Percentiles rank a stretch among this genome's conserved stretches.
These are phyloP conservation scores for Bryum argenteum DNA, from an alignment of 225 moss, liverwort and hornwort species.

Conservation along the genomic window DNA sequence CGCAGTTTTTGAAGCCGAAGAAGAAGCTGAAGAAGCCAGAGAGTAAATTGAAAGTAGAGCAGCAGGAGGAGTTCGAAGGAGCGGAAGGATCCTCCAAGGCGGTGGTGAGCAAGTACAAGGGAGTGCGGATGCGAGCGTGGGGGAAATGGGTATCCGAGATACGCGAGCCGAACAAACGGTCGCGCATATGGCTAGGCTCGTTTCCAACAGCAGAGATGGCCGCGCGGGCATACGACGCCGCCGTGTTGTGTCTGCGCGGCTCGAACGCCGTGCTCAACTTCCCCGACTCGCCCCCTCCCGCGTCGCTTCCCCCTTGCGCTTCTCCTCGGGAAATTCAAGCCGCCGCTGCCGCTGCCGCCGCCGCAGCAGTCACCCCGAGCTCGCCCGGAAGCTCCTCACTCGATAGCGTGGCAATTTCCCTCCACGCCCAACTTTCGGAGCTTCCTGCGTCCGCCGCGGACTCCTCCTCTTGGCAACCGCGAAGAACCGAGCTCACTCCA, in stretches of 20 bases:
- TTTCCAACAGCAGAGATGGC: constrained; percentile 88
- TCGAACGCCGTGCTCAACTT: constrained; percentile 80
- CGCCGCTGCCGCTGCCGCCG: constrained; percentile 52
- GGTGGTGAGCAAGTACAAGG: constrained; percentile 57
- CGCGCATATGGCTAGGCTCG: constrained; percentile 90
- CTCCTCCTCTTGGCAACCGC: constrained; percentile 27
- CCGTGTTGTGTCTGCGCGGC: constrained; percentile 76
- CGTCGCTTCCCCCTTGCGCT: constrained; percentile 49
- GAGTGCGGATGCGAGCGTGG: constrained; percentile 93
- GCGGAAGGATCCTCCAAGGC: constrained; percentile 29
- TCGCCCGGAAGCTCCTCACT: constrained; percentile 7
- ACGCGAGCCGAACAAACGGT: constrained; percentile 92
- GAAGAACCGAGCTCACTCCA: constrained; percentile 32
- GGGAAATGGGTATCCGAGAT: constrained; percentile 97
- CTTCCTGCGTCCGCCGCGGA: background rate
- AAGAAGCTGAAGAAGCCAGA: constrained; percentile 35
- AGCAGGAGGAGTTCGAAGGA: constrained; percentile 24
- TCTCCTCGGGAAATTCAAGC: constrained; percentile 58
- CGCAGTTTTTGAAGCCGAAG: constrained; percentile 43
- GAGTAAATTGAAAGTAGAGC: background rate
- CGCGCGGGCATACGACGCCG: constrained; percentile 87
- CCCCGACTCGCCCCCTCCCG: constrained; percentile 56
- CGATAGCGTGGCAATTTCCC: constrained; percentile 39
- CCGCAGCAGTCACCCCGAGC: constrained; percentile 34
- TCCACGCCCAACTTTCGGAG: constrained; percentile 21